Evolutionary conservation across 768 basidiomycete genomes (phyloP).

Genomic region (Butyriboletus loyo): DNA sequence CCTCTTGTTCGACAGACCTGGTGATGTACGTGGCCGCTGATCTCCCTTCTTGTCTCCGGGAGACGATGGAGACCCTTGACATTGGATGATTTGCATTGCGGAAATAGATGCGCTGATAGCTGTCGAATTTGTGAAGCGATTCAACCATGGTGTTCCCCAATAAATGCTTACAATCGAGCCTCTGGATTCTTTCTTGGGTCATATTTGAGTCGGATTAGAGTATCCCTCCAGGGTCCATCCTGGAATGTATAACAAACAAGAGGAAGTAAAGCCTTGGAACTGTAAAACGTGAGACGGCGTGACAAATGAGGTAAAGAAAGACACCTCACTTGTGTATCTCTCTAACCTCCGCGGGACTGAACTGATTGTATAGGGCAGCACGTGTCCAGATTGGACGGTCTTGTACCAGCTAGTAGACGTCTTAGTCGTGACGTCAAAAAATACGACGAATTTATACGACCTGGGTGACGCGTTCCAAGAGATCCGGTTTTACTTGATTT

Average conservation of each 20-base stretch:
- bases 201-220: slow-evolving; percentile 80
- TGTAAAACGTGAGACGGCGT: slow-evolving; percentile 30
- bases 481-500: slow-evolving; percentile 48
- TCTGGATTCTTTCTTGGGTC: slow-evolving; percentile 77
- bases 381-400: slow-evolving; percentile 88
- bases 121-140: slow-evolving; percentile 31
- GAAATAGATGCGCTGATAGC: slow-evolving; percentile 91
- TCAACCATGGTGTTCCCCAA: not conserved
- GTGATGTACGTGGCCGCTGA: slow-evolving; percentile 21
- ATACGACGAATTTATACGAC: slow-evolving; percentile 30
- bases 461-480: slow-evolving; percentile 54
- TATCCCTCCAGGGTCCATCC: slow-evolving; percentile 94
- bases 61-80: slow-evolving; percentile 70
- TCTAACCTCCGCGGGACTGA: slow-evolving; percentile 61
- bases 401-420: slow-evolving; percentile 55
- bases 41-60: slow-evolving; percentile 53
- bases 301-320: not conserved
- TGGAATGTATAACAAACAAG: slow-evolving; percentile 84
- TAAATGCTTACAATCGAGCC: slow-evolving; percentile 67
- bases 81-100: slow-evolving; percentile 84
- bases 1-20: slow-evolving; percentile 34
- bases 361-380: slow-evolving; percentile 80
- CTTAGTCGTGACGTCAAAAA: slow-evolving; percentile 8
- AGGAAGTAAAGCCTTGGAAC: slow-evolving; percentile 79
- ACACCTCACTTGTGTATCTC: slow-evolving; percentile 69